Percentiles rank a stretch among this genome's conserved stretches.
Evolutionary conservation across 306 rosid genomes (phyloP).

Genomic region (Senna siamea): DNA sequence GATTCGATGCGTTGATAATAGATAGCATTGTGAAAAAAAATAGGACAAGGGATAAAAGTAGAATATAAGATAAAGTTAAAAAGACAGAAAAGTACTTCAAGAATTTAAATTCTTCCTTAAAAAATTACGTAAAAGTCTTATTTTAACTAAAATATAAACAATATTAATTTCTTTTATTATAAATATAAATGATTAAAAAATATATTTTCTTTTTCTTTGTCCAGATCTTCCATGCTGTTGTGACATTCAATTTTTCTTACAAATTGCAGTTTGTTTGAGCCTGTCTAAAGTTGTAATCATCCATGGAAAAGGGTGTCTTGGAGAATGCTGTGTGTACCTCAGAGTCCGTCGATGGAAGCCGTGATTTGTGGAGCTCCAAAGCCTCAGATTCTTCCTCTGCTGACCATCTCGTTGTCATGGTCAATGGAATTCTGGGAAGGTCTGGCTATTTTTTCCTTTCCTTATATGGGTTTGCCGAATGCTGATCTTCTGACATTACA

Average conservation of each 20-base stretch:
- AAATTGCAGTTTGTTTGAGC: background rate
- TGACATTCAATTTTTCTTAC: conserved; percentile 15
- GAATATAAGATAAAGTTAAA: too few relatives aligned
- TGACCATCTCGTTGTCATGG: conserved; percentile 91
- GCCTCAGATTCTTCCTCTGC: conserved; percentile 76
- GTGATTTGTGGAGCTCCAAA: conserved; percentile 79
- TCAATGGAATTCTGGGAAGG: conserved; percentile 95
- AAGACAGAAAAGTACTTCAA: too few relatives aligned
- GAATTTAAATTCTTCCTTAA: too few relatives aligned
- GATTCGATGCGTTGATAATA: too few relatives aligned
- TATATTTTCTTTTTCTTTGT: too few relatives aligned
- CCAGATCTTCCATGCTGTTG: conserved; percentile 1
- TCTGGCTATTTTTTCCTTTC: conserved; percentile 7
- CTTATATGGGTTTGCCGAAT: conserved; percentile 16
- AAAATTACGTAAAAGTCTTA: too few relatives aligned
- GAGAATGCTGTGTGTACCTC: conserved; percentile 63
- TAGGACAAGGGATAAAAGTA: too few relatives aligned
- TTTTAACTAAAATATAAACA: too few relatives aligned
- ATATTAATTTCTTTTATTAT: too few relatives aligned
- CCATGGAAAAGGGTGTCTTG: conserved; percentile 59
- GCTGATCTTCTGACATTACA: background rate
- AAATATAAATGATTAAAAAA: too few relatives aligned
- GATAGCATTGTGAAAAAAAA: too few relatives aligned
- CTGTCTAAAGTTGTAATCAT: background rate
- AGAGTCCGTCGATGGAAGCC: conserved; percentile 65